Conservation (phyloP, 345 rosid species). For the Hirschfeldia incana region DNA sequence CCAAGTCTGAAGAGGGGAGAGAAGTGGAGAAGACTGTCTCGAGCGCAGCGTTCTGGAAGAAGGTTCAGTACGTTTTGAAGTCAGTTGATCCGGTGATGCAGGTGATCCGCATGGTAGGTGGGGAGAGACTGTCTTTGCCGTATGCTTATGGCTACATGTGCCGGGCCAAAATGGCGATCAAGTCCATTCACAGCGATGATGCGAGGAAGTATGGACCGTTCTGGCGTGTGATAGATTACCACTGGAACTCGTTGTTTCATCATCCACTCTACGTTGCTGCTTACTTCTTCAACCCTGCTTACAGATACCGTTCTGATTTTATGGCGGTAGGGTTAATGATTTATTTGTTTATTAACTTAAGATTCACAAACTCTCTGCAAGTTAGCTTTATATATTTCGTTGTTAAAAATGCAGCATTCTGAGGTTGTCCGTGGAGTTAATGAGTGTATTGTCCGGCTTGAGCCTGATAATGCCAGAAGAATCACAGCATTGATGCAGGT, state of each 20-base stretch:
- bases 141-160: conserved; percentile 39
- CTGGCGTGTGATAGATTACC: conserved; percentile 73
- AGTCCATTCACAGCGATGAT: conserved; percentile 61
- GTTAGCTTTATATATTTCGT: not conserved
- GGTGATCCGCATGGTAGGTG: not conserved
- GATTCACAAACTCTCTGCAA: not conserved
- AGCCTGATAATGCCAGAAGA: conserved; percentile 66
- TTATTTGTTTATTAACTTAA: not conserved
- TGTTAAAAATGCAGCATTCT: conserved; percentile 52
- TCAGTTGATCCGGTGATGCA: not conserved
- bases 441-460: conserved; percentile 86
- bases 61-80: not conserved
- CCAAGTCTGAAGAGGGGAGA: conserved; percentile 59
- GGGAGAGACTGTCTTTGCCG: conserved; percentile 2
- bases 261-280: conserved; percentile 93
- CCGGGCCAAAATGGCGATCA: conserved; percentile 62
- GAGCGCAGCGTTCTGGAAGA: conserved; percentile 45
- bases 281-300: conserved; percentile 87
- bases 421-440: conserved; percentile 83
- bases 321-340: conserved; percentile 51
- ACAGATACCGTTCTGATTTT: conserved; percentile 74
- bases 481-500: conserved; percentile 90
- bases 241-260: conserved; percentile 69
- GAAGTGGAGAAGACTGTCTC: conserved; percentile 61
- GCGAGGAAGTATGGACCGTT: conserved; percentile 70